Base-by-base conservation (phyloP, 1,139 yeast species). In the Eremothecium gossypii region DNA sequence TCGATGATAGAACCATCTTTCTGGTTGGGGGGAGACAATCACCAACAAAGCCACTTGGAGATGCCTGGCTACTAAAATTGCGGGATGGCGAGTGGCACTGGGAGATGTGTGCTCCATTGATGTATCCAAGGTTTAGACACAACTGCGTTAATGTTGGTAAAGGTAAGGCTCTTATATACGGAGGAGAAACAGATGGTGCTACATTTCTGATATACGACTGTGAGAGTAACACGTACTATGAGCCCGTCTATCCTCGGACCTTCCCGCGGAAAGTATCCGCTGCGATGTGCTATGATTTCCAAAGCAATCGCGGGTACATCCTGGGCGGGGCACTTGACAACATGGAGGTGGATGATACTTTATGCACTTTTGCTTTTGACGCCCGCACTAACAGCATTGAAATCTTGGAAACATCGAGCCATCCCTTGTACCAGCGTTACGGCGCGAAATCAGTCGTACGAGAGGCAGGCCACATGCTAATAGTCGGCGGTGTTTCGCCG, bases 131-230 rank as follows among this genome's bases (percentile, higher is more conserved):
- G 6, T 29, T 11, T 7, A n/a, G 31, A 6, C 31, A 29, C 6
- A 11, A n/a, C 5, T 8, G 39, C 6, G 37, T 36, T 26, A 10
- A 8, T n/a, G 37, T 9, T n/a, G 17, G 29, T 13, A 11, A 27
- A 4, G 30, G 28, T 10, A 20, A 30, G 12, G 33, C 32, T n/a
- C 45, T 66, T 7, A 59, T 81, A 0, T 75, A 69, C 52, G 86
- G 87, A 4, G 85, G 85, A 2, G 51, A 51, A 10, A 47, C 52
- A 1, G 51, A 49, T 3, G 49, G 51, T 1, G 35, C 56, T 7
- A 47, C 62, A 2, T 63, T 62, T 47, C 39, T 65, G 36, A n/a
- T 49, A 4, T 35, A 42, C 33, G 42, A 55, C 23, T 30, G 17
- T 10, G 27, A 7, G 13, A 29, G 13, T 4, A 12, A 29, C 6